phyloP scores from a whole-genome alignment of 1,284 basidiomycete species.

The Mycosarcoma mackinlayi region DNA sequence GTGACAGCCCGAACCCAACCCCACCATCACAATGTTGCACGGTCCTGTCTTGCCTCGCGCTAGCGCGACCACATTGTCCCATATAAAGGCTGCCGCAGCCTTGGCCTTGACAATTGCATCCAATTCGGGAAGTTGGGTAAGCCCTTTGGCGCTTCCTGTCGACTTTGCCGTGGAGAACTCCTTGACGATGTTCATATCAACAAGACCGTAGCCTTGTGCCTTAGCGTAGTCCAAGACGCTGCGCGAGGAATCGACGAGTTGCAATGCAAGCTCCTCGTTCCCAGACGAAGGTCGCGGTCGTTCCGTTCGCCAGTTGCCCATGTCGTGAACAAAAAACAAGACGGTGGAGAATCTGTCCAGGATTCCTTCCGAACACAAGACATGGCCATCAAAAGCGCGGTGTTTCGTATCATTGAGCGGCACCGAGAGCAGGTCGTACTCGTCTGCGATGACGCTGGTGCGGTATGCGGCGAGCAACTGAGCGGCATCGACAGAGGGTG shows the following conservation, averaged over 20 bases:
- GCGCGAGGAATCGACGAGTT: slow-evolving; percentile 80
- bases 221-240: slow-evolving; percentile 81
- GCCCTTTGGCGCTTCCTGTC: too few relatives aligned
- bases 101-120: not conserved
- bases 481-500: slow-evolving; percentile 68
- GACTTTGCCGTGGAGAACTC: slow-evolving; percentile 71
- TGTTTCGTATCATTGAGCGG: slow-evolving; percentile 78
- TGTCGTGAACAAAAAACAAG: slow-evolving; percentile 60
- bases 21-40: slow-evolving; percentile 81
- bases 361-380: slow-evolving; percentile 82
- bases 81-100: slow-evolving; percentile 74
- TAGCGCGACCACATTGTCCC: slow-evolving; percentile 93
- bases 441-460: slow-evolving; percentile 79
- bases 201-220: slow-evolving; percentile 76
- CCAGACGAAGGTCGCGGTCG: not conserved
- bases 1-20: slow-evolving; percentile 84
- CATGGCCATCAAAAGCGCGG: slow-evolving; percentile 79
- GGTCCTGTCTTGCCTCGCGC: slow-evolving; percentile 66
- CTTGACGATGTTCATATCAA: slow-evolving; percentile 88
- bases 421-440: slow-evolving; percentile 80
- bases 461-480: slow-evolving; percentile 84
- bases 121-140: too few relatives aligned
- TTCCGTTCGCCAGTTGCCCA: slow-evolving; percentile 50
- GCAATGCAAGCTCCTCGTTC: slow-evolving; percentile 1
- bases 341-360: slow-evolving; percentile 51